Base-by-base conservation (phyloP, 768 basidiomycete genomes). In the Fomitopsis serialis region DNA sequence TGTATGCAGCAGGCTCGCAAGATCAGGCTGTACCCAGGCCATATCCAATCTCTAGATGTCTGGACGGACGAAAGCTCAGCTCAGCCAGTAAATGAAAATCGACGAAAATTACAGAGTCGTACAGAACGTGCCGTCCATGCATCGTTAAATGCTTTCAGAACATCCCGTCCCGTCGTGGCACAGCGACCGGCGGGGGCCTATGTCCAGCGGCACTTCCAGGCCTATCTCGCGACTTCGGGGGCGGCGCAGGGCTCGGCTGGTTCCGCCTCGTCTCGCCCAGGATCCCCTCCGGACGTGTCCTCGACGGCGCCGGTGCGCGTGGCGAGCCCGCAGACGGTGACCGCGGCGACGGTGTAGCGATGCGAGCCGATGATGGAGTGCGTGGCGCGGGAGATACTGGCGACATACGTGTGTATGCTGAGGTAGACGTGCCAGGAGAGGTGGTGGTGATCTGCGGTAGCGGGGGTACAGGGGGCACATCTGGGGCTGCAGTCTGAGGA, bases 201-300 rank as follows among this genome's bases (percentile, higher is more conserved):
- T 71, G 73, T 13, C 72, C 74, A 19, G 73, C 59, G 25, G 72
- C 63, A 62, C 84, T 87, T 12, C 79, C 77, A 2, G 88, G 87
- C 10, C 87, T 73, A 66, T 86, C 81, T 21, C 72, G 72, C 51
- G 87, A 88, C 47, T 87, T 76, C 17, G 87, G 86, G 2, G 83
- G 79, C 0, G 78, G 82, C 1, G 77, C 79, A n/a, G 78, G 78
- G 59, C 76, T 71, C 34, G 29, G 29, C 29, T 32, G 29, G 11
- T 32, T 32, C 29, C 29, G 29, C 29, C 29, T 32, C 11, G 29
- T 32, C 29, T 32, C 29, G 29, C 29, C 29, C 6, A 32, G 29
- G 11, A 11, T 32, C 5, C 29, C 29, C 11, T 32, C 29, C 5
- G 37, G 15, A 5, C 37, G 19, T 15, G 19, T 40, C 37, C 37